Evolutionary conservation across 306 rosid species (phyloP).

Genomic region (Amphicarpaea edgeworthii): DNA sequence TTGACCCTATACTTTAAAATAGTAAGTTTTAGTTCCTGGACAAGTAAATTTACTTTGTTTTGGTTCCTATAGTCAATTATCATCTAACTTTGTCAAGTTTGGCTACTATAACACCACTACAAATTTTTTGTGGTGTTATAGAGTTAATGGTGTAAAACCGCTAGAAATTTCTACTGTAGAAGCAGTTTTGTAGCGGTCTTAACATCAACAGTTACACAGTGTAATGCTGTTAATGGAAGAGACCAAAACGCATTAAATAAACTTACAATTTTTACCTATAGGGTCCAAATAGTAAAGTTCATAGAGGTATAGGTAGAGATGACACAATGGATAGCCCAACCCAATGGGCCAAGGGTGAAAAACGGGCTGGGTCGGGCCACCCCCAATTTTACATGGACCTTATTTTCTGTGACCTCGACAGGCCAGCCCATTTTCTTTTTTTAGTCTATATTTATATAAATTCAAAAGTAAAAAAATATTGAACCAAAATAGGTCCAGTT

Average conservation of each 20-base stretch:
- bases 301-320: not conserved
- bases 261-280: too few species aligned
- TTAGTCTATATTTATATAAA: too few species aligned
- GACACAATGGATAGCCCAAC: too few species aligned
- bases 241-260: not conserved
- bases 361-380: too few species aligned
- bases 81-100: not conserved
- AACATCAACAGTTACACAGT: not conserved
- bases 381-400: too few species aligned
- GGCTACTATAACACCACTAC: not conserved
- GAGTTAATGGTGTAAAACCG: not conserved
- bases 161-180: not conserved
- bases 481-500: too few species aligned
- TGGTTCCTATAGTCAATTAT: not conserved
- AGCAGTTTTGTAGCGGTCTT: not conserved
- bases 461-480: too few species aligned
- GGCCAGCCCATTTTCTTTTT: too few species aligned
- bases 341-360: too few species aligned
- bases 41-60: not conserved
- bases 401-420: too few species aligned
- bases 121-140: not conserved
- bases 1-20: not conserved
- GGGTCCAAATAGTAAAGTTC: too few species aligned
- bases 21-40: not conserved
- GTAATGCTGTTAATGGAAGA: not conserved